Evolutionary conservation across 192 early-diverging fungal species (phyloP).

Genomic region (Coemansia sp.): DNA sequence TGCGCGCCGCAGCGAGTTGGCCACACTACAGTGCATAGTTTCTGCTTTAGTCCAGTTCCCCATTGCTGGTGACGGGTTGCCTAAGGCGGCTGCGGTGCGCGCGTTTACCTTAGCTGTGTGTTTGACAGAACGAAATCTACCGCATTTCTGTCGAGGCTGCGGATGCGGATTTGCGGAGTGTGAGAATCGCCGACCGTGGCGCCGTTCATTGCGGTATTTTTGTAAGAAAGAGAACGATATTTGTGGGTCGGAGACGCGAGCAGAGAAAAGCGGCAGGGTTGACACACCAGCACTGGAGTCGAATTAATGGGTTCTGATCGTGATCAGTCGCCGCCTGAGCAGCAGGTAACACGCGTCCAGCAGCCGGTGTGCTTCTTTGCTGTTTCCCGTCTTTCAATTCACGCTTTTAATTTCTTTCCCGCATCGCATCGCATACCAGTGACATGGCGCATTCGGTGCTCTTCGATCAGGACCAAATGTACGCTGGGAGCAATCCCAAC

Average conservation of each 20-base stretch:
- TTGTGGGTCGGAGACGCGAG: no score
- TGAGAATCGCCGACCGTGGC: slow-evolving; percentile 17
- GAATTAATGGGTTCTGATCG: no score
- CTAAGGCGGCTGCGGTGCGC: slow-evolving; percentile 4
- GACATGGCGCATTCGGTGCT: slow-evolving; percentile 50
- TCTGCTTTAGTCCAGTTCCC: background rate
- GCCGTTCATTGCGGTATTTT: slow-evolving; percentile 12
- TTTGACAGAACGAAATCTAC: slow-evolving; percentile 82
- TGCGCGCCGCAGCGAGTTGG: slow-evolving; percentile 87
- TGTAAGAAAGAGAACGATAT: background rate
- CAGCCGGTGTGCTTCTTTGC: no score
- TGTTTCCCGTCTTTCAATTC: no score
- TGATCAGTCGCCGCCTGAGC: no score
- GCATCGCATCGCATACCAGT: background rate
- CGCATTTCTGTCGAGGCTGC: slow-evolving; percentile 21
- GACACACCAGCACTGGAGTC: no score
- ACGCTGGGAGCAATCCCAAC: slow-evolving; percentile 13
- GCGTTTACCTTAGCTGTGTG: slow-evolving; percentile 56
- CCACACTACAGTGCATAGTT: slow-evolving; percentile 50
- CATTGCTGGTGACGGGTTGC: background rate
- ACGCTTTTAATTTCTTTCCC: background rate
- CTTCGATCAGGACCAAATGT: slow-evolving; percentile 46
- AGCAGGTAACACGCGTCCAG: no score
- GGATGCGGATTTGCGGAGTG: slow-evolving; percentile 46
- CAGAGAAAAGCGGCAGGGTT: no score